Base-by-base conservation (phyloP, 2,329 filamentous ascomycete genomes). In the Fonsecaea pugnacius region DNA sequence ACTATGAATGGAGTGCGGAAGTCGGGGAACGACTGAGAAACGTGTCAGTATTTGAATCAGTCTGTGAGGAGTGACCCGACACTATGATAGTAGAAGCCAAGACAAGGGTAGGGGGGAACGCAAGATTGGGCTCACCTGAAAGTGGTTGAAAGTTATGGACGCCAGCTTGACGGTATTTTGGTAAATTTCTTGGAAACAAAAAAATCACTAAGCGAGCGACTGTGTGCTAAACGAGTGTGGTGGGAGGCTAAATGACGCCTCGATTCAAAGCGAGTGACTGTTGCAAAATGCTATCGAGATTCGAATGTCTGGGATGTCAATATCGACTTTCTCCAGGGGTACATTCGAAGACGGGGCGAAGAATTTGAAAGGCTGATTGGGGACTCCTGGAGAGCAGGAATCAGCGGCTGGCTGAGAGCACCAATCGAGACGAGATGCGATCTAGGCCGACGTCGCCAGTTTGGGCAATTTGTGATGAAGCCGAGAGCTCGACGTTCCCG, bases 1-100 rank as follows among this genome's bases (percentile, higher is more conserved):
- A 80, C 73, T 69, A 80, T 80, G 65, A 80, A 74, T 63, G 79
- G 79, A 68, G 78, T 79, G 73, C 77, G 78, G 69, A 80, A 78
- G 68, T 79, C 76, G 64, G 77, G 63, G 56, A 68, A 62, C 54
- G 67, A 63, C 68, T 70, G 67, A 60, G 60, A 51, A 51, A 63
- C 27, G 51, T 27, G 66, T 66, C 66, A 70, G 64, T 66, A 65
- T 66, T 61, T 75, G 70, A 64, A 64, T 79, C 75, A 75, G 78
- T 75, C 76, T 78, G 62, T 56, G 62, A 67, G 10, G 43, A 63
- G 12, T 32, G 32, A 27, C 36, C 43, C 27, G 21, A 59, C 50
- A 53, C 46, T 48, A 18, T 38, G 36, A 32, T 24, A 18, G 14
- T n/a, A 12, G 43, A 54, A 56, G 51, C 36, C 65, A 62, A 68